Evolutionary conservation across 1,284 basidiomycete genomes (phyloP), one percentile per base, ranked within the genome.

Genomic region (Laetiporus sulphureus): DNA sequence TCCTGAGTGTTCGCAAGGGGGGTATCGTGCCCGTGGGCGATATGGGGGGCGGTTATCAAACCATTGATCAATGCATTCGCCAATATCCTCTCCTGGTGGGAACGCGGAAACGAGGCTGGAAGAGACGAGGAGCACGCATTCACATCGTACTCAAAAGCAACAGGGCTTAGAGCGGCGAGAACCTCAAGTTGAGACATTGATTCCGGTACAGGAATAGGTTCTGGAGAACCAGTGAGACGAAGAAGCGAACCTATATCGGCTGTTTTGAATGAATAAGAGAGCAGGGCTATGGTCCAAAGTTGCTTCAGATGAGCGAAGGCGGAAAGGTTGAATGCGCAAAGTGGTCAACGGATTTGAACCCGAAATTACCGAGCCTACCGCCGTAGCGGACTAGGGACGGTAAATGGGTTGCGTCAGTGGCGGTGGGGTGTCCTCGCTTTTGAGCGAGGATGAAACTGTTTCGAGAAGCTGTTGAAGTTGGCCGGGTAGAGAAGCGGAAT

Each of bases 311-410:
- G n/a, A n/a, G n/a, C n/a, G n/a, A n/a, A n/a, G n/a, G n/a, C n/a
- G n/a, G n/a, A n/a, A n/a, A n/a, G n/a, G n/a, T n/a, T n/a, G n/a
- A n/a, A n/a, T n/a, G n/a, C n/a, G n/a, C n/a, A n/a, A n/a, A n/a
- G n/a, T n/a, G 46, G 60, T 59, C 54, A 54, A 41, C 52, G 15
- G 44, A 31, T 41, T 42, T 42, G 39, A 57, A 63, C 62, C 61
- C 64, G 56, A 64, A 60, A 68, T 71, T 77, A 75, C 75, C 73
- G 73, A 77, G 72, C 76, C 77, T 75, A 72, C 81, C 79, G 79
- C 82, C 77, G 72, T 77, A 77, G 75, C 77, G 78, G 73, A 66
- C 64, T 67, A 72, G 75, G 59, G 50, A 72, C 75, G 79, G 76
- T 74, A 67, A 68, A 55, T 59, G 62, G 64, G 61, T 61, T 63